Conservation (phyloP, 345 rosid species). For the Nephelium lappaceum region DNA sequence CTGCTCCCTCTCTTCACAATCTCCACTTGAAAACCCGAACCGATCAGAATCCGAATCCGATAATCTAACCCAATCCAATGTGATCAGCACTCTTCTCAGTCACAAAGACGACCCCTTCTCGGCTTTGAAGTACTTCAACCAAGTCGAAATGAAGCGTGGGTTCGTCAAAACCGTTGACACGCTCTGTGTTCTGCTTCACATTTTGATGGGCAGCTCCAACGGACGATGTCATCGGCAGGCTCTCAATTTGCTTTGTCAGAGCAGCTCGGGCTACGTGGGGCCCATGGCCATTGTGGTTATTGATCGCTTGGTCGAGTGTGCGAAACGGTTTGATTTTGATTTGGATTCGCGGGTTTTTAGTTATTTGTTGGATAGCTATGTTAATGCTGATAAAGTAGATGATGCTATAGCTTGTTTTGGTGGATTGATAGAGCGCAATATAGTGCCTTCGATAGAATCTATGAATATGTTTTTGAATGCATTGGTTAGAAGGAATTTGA, state of each 20-base stretch:
- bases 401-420: conserved; percentile 46
- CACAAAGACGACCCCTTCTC: conserved; percentile 42
- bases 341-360: conserved; percentile 46
- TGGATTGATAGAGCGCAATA: conserved; percentile 48
- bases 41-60: conserved; percentile 7
- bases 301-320: conserved; percentile 43
- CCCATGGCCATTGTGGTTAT: conserved; percentile 40
- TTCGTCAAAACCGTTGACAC: conserved; percentile 39
- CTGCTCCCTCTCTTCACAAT: conserved; percentile 36
- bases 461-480: conserved; percentile 46
- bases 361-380: conserved; percentile 65
- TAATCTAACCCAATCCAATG: conserved; percentile 25
- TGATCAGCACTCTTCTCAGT: conserved; percentile 47
- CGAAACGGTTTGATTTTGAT: conserved; percentile 45
- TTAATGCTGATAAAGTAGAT: conserved; percentile 36
- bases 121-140: conserved; percentile 49
- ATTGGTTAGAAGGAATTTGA: conserved; percentile 47
- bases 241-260: conserved; percentile 40
- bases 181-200: conserved; percentile 61
- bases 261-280: conserved; percentile 39
- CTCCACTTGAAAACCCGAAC: conserved; percentile 11
- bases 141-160: conserved; percentile 36
- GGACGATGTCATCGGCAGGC: conserved; percentile 33
- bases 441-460: conserved; percentile 35
- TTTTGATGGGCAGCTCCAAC: conserved; percentile 39